Conservation (phyloP, 2,329 filamentous ascomycete species). For the Fusarium bulbicola region DNA sequence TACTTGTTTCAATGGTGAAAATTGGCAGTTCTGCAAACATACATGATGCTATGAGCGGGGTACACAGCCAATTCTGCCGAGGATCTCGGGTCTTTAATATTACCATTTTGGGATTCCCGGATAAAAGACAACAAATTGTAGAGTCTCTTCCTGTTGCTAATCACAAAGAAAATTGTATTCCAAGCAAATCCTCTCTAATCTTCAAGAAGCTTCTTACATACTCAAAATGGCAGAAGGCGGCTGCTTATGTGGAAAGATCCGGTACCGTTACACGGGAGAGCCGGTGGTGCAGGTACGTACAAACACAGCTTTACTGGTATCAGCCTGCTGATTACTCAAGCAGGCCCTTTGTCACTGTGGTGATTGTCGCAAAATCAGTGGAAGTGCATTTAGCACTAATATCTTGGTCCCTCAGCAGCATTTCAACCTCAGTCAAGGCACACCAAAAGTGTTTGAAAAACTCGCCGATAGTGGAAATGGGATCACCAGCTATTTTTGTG, state of each 20-base stretch:
- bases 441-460: neutral
- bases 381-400: neutral
- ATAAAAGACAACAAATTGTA: neutral
- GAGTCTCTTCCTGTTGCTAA: neutral
- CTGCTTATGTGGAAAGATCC: neutral
- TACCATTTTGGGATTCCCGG: neutral
- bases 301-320: neutral
- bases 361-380: neutral
- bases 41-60: neutral
- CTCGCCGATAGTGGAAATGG: neutral
- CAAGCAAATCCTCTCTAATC: neutral
- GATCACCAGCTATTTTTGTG: neutral
- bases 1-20: no score
- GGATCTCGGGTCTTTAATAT: neutral
- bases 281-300: neutral
- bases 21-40: no score
- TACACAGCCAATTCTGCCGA: neutral
- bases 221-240: neutral
- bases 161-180: neutral
- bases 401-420: neutral
- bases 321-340: neutral
- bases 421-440: neutral
- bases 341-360: neutral
- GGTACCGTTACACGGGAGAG: neutral
- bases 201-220: neutral